Evolutionary conservation across 2,329 filamentous ascomycete genomes (phyloP), one percentile per base, ranked within the genome.

Genomic region (Cladorrhinum sp.): DNA sequence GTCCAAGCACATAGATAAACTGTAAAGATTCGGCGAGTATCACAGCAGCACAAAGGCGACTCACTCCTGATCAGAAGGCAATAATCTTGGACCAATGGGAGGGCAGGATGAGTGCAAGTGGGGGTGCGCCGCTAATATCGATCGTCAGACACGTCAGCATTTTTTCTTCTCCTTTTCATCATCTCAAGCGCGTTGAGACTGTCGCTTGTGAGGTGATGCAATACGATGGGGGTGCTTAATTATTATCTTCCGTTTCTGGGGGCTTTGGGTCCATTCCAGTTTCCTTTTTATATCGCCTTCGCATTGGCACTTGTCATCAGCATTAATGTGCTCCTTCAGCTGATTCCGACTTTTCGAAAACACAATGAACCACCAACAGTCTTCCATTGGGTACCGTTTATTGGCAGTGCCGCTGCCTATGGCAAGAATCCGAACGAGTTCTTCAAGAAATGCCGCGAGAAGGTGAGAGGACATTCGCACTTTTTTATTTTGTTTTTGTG

Each of bases 401-500:
- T 98, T 70, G 93, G 93, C 65, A 96, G 88, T 78, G 96, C 94
- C 61, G 80, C 97, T 69, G 89, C 86, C 39, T 98, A 97, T 78
- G 93, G 93, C 74, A 96, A 96, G 76, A 91, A 97, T 71, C 93
- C 93, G 12, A 92, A 90, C 71, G 81, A 80, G 57, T 97, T 96
- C 82, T 96, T 96, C 79, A 81, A 66, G 84, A 86, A 80, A 72
- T 83, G 82, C 75, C 84, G 83, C 61, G 76, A 83, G 70, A 90
- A 91, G n/a, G n/a, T n/a, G n/a, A n/a, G n/a, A n/a, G n/a, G n/a
- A n/a, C n/a, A n/a, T n/a, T n/a, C n/a, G n/a, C n/a, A n/a, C n/a
- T n/a, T n/a, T n/a, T n/a, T n/a, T n/a, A n/a, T n/a, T n/a, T n/a
- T n/a, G n/a, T n/a, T n/a, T n/a, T n/a, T n/a, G n/a, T n/a, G n/a